A percentile compares a stretch with the other conserved stretches of the same genome.
These are phyloP conservation scores for Macrophomina tecta DNA, from an alignment of 2,329 filamentous ascomycete genomes.

Conservation along the genomic window DNA sequence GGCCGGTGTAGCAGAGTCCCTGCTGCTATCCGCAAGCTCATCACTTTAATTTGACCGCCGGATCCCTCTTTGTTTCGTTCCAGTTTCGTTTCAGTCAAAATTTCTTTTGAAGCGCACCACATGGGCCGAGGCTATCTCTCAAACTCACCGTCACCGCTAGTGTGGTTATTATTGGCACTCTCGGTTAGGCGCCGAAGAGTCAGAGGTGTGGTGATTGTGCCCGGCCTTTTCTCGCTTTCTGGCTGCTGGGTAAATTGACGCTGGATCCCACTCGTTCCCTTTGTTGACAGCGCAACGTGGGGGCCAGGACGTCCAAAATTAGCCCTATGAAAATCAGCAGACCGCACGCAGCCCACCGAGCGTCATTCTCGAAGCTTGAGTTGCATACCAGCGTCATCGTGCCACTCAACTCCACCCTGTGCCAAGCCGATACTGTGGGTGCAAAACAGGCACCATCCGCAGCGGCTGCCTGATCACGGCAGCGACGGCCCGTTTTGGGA, in stretches of 20 bases:
- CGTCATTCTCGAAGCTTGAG: background rate
- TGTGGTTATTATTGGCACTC: too few species aligned
- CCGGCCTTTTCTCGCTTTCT: background rate
- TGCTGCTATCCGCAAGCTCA: too few species aligned
- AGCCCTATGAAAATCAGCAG: background rate
- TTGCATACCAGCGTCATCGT: background rate
- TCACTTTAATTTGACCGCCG: background rate
- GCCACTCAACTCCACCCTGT: background rate
- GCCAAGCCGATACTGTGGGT: background rate
- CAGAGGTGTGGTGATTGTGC: too few species aligned
- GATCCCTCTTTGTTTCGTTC: background rate
- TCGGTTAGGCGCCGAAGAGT: too few species aligned
- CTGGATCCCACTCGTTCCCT: background rate
- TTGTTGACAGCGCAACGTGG: slow-evolving; percentile 2
- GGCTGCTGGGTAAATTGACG: background rate
- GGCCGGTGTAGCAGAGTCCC: too few species aligned
- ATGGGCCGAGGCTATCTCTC: background rate
- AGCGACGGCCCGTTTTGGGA: background rate
- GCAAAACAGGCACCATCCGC: background rate
- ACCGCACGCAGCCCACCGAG: background rate
- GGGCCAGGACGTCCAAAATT: background rate
- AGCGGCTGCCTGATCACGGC: background rate
- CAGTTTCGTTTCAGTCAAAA: background rate
- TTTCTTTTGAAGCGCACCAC: background rate
- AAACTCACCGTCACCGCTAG: background rate